phyloP scores from a whole-genome alignment of 2,329 filamentous ascomycete genomes.

The Acarospora socialis region DNA sequence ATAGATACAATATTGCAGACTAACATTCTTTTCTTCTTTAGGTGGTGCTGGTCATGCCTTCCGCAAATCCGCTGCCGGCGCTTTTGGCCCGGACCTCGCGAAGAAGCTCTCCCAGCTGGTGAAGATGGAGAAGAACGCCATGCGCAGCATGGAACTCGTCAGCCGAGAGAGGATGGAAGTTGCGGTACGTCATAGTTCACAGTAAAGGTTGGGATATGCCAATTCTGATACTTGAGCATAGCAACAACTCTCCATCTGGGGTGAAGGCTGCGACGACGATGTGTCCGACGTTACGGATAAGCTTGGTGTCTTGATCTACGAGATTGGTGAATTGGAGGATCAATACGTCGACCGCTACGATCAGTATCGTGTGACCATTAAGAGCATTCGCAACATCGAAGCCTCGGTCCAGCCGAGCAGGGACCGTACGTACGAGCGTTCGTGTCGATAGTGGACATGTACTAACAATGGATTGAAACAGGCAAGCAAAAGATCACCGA shows the following conservation, averaged over 20 bases:
- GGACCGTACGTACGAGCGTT: conserved; percentile 55
- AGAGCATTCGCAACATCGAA: conserved; percentile 98
- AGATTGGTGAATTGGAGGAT: conserved; percentile 95
- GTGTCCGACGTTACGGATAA: conserved; percentile 99
- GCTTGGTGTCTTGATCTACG: conserved; percentile 91
- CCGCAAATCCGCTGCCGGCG: conserved; percentile 36
- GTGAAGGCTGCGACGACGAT: conserved; percentile 87
- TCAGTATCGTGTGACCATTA: conserved; percentile 97
- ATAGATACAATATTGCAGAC: conserved; percentile 5
- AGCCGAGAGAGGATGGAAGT: conserved; percentile 97
- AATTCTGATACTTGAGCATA: conserved; percentile 25
- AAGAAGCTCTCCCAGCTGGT: conserved; percentile 97
- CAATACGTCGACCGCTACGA: conserved; percentile 98
- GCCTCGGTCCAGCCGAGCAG: conserved; percentile 94
- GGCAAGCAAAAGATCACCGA: conserved; percentile 99
- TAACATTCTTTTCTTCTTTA: conserved; percentile 12
- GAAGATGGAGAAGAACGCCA: conserved; percentile 99
- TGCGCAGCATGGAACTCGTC: conserved; percentile 94
- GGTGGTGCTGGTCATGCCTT: conserved; percentile 44
- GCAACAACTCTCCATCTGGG: conserved; percentile 99
- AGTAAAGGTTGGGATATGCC: not conserved
- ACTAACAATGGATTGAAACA: conserved; percentile 29
- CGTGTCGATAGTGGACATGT: conserved; percentile 2
- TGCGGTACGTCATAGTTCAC: conserved; percentile 51
- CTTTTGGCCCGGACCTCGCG: conserved; percentile 65